Conservation (phyloP, 108 stramenopile species). For the Chaetoceros muelleri region DNA sequence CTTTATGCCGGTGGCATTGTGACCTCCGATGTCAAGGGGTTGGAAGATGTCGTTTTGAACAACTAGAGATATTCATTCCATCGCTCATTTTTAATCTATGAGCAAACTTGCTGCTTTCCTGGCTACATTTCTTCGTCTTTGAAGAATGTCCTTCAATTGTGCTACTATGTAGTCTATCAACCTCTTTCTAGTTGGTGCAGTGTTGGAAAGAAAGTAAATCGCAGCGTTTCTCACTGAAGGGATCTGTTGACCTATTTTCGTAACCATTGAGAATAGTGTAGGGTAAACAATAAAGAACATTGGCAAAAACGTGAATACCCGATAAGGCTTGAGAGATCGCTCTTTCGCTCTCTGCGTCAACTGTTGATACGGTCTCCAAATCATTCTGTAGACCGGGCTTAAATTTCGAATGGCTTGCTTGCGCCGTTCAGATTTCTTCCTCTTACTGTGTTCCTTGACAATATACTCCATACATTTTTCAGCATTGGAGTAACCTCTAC, state of each 20-base stretch:
- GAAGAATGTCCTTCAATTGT: too few species aligned
- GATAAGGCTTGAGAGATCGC: background rate
- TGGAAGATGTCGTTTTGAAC: slow-evolving; percentile 39
- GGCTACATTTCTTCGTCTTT: too few species aligned
- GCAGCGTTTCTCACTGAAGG: background rate
- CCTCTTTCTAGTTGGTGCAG: too few species aligned
- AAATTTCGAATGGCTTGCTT: background rate
- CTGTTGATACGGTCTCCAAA: background rate
- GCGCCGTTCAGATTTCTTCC: background rate
- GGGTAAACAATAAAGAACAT: background rate
- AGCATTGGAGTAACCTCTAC: background rate
- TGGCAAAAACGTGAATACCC: background rate
- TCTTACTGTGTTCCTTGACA: background rate
- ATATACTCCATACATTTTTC: background rate
- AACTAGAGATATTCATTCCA: background rate
- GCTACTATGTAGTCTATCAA: too few species aligned
- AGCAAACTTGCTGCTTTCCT: too few species aligned
- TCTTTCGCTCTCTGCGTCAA: background rate
- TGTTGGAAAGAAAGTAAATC: too few species aligned
- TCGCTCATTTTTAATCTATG: too few species aligned
- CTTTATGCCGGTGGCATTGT: slow-evolving; percentile 59
- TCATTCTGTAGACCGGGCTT: background rate
- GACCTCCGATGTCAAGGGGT: slow-evolving; percentile 36
- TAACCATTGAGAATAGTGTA: background rate
- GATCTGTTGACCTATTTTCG: background rate